Conservation (phyloP, 179 eudicot genomes). For the Heliamphora pulchella region DNA sequence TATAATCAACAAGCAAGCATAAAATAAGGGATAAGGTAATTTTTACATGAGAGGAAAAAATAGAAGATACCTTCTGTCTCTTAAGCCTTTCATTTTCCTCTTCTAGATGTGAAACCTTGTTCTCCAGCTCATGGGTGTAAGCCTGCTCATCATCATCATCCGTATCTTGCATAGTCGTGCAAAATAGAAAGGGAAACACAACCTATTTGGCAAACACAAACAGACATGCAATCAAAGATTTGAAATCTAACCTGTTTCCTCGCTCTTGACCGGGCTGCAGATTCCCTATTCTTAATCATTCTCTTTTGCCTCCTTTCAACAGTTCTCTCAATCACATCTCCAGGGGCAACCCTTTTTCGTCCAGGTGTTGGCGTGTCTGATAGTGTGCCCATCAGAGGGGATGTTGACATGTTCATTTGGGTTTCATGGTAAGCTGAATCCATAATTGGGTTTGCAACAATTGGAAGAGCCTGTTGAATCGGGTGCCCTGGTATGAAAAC, state of each 20-base stretch:
- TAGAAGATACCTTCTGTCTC: constrained; percentile 44
- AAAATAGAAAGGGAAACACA: neutral
- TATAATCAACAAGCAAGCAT: neutral
- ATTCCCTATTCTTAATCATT: constrained; percentile 51
- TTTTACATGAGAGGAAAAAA: neutral
- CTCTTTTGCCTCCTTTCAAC: constrained; percentile 52
- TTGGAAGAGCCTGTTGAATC: constrained; percentile 34
- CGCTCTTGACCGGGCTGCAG: constrained; percentile 49
- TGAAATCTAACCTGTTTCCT: constrained; percentile 41
- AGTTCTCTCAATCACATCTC: constrained; percentile 36
- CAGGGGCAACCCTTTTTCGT: constrained; percentile 32
- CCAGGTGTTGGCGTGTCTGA: constrained; percentile 45
- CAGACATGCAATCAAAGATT: neutral
- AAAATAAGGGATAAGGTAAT: neutral
- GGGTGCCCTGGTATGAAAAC: constrained; percentile 39
- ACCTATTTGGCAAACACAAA: neutral
- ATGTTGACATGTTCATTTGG: constrained; percentile 39
- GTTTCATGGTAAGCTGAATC: constrained; percentile 35
- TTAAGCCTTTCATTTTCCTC: constrained; percentile 74
- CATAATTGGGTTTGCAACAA: constrained; percentile 32
- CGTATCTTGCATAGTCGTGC: neutral
- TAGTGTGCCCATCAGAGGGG: constrained; percentile 41
- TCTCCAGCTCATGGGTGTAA: constrained; percentile 88
- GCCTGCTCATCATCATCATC: constrained; percentile 40
- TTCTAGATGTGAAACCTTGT: constrained; percentile 68